These are phyloP conservation scores for Poronia punctata DNA, from an alignment of 495 filamentous ascomycete genomes.

Conservation along the genomic window DNA sequence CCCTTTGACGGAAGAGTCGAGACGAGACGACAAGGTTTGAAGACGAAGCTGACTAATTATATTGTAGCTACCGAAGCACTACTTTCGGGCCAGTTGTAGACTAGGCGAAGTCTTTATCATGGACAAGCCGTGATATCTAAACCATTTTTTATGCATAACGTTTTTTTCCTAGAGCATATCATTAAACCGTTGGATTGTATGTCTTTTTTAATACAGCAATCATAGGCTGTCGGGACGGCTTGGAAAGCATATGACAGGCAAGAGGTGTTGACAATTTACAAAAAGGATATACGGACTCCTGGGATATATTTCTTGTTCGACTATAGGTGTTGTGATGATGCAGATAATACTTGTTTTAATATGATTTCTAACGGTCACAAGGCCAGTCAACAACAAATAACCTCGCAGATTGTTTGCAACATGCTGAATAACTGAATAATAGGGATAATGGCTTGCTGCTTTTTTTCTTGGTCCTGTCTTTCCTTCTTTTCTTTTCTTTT, in stretches of 20 bases:
- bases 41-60: conserved; percentile 30
- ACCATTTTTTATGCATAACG: conserved; percentile 10
- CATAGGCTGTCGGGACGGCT: background rate
- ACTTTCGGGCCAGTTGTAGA: conserved; percentile 60
- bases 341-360: conserved; percentile 11
- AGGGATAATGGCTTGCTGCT: too few species aligned
- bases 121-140: too few species aligned
- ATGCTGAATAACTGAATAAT: too few species aligned
- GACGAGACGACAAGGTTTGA: too few species aligned
- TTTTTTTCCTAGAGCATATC: conserved; percentile 15
- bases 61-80: conserved; percentile 65
- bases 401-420: too few species aligned
- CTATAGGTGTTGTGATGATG: conserved; percentile 7
- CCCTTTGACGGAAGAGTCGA: too few species aligned
- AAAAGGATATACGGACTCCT: conserved; percentile 2
- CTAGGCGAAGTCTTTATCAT: conserved; percentile 4
- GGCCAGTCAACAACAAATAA: too few species aligned
- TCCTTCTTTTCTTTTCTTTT: background rate
- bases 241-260: conserved; percentile 8
- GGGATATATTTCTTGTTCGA: background rate
- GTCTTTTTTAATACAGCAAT: conserved; percentile 1
- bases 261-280: conserved; percentile 7
- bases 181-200: too few species aligned
- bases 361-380: too few species aligned
- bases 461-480: background rate